A percentile compares a stretch with the other conserved stretches of the same genome.
These are phyloP conservation scores for Hydrangea macrophylla DNA, from an alignment of 148 eudicot species.

Conservation along the genomic window DNA sequence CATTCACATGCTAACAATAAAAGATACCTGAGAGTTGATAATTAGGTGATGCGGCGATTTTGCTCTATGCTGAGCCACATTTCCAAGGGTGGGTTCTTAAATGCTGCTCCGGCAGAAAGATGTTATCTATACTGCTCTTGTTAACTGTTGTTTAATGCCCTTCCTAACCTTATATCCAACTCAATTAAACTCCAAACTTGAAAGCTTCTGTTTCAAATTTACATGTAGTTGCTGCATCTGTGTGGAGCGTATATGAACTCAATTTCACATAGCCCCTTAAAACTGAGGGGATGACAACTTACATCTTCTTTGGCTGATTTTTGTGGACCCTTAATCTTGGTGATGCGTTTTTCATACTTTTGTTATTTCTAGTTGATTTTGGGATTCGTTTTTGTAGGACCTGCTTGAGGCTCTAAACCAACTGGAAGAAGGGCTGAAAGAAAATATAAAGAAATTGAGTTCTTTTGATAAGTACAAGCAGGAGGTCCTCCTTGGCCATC, in stretches of 20 bases:
- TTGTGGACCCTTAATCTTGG: neutral
- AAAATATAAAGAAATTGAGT: constrained; percentile 74
- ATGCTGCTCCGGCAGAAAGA: neutral
- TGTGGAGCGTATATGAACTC: neutral
- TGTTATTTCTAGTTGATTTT: neutral
- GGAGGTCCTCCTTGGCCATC: constrained; percentile 93
- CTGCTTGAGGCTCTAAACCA: constrained; percentile 83
- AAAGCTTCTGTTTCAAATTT: neutral
- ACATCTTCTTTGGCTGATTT: neutral
- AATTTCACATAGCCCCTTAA: neutral
- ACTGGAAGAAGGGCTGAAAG: constrained; percentile 76
- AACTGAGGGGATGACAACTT: neutral
- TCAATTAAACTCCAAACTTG: neutral
- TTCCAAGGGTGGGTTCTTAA: too few species aligned
- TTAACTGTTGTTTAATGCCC: neutral
- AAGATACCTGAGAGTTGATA: too few species aligned
- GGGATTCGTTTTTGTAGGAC: constrained; percentile 46
- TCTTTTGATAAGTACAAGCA: constrained; percentile 97
- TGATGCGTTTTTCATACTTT: neutral
- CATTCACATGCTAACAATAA: too few species aligned
- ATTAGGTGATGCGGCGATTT: too few species aligned
- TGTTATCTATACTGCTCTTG: neutral
- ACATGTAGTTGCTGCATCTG: neutral
- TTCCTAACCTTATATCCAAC: neutral
- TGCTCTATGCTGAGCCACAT: too few species aligned